Percentiles rank a stretch among this genome's conserved stretches.
Conservation (phyloP, 1,284 basidiomycete species). For the Ceratobasidium sp. region DNA sequence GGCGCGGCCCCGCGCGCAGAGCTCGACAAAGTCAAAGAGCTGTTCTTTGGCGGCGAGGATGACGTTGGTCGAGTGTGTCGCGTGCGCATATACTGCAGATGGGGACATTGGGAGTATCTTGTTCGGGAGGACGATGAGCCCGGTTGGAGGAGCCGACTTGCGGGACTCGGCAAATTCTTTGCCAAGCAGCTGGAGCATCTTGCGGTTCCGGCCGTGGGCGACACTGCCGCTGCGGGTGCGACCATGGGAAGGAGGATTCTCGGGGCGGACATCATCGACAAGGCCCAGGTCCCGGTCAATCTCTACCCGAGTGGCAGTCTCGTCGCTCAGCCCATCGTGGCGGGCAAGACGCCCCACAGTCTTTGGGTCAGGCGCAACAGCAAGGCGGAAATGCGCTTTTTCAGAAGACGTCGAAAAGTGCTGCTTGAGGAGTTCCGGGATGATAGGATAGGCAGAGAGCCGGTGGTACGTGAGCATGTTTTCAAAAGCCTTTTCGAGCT, state of each 20-base stretch:
- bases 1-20: conserved; percentile 31
- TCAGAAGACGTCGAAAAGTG: conserved; percentile 31
- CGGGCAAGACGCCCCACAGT: neutral
- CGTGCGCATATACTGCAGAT: conserved; percentile 38
- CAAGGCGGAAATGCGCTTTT: conserved; percentile 40
- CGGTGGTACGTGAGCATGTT: conserved; percentile 38
- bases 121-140: conserved; percentile 39
- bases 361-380: conserved; percentile 21
- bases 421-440: conserved; percentile 29
- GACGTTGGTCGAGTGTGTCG: conserved; percentile 42
- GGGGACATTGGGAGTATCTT: conserved; percentile 44
- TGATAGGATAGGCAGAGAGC: conserved; percentile 38
- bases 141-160: conserved; percentile 27
- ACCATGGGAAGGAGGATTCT: neutral
- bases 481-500: conserved; percentile 37
- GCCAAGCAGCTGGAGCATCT: conserved; percentile 39
- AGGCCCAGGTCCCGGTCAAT: conserved; percentile 24
- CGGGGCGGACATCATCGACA: neutral
- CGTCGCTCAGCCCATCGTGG: conserved; percentile 27
- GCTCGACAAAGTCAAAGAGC: conserved; percentile 38
- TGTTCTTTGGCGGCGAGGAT: conserved; percentile 41
- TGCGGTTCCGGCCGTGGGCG: conserved; percentile 18
- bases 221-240: conserved; percentile 10
- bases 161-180: conserved; percentile 38
- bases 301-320: conserved; percentile 22